phyloP scores from a whole-genome alignment of 192 early-diverging fungal genomes.

The Backusella tuberculispora region DNA sequence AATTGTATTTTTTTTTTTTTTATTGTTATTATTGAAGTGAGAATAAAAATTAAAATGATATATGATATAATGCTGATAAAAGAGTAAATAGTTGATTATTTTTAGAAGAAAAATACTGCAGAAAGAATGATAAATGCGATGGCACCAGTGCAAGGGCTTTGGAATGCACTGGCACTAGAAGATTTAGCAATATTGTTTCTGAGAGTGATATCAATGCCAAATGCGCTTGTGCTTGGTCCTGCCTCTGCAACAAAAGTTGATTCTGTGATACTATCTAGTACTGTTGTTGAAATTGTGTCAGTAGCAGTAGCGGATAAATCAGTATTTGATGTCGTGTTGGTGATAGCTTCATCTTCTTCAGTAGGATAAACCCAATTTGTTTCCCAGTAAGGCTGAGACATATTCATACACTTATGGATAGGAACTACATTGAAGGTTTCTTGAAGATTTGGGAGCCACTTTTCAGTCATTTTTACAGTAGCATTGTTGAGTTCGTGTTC shows the following conservation, averaged over 20 bases:
- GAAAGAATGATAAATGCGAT: slow-evolving; percentile 1
- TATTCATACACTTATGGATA: slow-evolving; percentile 39
- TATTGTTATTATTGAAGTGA: not conserved
- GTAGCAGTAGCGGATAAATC: no score
- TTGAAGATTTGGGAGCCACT: slow-evolving; percentile 47
- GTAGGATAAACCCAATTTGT: slow-evolving; percentile 37
- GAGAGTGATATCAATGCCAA: not conserved
- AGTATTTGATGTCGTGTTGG: not conserved
- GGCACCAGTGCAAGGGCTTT: not conserved
- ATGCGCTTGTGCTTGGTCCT: not conserved
- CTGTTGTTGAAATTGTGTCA: not conserved
- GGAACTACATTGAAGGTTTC: slow-evolving; percentile 39
- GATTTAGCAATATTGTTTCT: not conserved
- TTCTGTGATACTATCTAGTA: not conserved
- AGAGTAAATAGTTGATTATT: not conserved
- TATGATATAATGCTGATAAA: not conserved
- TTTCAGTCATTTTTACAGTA: slow-evolving; percentile 47
- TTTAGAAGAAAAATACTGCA: not conserved
- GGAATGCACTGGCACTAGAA: not conserved
- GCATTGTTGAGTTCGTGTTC: slow-evolving; percentile 49
- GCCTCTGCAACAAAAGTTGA: not conserved
- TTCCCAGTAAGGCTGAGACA: slow-evolving; percentile 50
- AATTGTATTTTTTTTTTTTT: not conserved
- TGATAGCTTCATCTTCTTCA: slow-evolving; percentile 6
- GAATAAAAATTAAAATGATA: not conserved